Conservation (phyloP, 2,329 filamentous ascomycete genomes). For the Ophiostoma quercus region DNA sequence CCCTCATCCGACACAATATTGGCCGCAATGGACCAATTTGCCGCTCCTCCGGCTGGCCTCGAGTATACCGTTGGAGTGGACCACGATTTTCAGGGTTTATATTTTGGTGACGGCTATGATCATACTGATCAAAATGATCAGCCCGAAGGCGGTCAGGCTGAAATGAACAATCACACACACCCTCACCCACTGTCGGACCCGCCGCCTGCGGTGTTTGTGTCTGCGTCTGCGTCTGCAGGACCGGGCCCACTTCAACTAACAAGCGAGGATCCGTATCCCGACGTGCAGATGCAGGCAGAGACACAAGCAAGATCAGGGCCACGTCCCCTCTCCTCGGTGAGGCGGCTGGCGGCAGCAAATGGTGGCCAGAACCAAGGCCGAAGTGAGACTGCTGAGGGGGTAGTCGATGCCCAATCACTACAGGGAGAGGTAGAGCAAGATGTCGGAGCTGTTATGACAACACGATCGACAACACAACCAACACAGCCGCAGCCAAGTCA, state of each 20-base stretch:
- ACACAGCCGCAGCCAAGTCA: background rate
- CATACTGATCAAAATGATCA: background rate
- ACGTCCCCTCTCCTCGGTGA: background rate
- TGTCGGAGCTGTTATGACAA: background rate
- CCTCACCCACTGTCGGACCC: background rate
- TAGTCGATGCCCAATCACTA: background rate
- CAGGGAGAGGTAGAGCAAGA: background rate
- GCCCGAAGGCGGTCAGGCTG: background rate
- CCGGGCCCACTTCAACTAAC: background rate
- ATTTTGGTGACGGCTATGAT: background rate
- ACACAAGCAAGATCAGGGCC: background rate
- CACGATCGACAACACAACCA: background rate
- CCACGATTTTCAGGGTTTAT: background rate
- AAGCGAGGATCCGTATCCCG: slow-evolving; percentile 5
- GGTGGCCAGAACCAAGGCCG: background rate
- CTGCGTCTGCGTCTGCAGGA: background rate
- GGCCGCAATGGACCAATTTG: background rate
- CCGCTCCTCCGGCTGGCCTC: background rate
- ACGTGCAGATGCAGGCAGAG: background rate
- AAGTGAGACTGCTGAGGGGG: background rate
- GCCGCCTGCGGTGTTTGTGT: background rate
- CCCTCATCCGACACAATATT: background rate
- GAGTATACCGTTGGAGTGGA: background rate
- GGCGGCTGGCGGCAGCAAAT: background rate
- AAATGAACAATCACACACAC: background rate